Conservation (phyloP, 192 early-diverging fungal genomes). For the Umbelopsis sp. region DNA sequence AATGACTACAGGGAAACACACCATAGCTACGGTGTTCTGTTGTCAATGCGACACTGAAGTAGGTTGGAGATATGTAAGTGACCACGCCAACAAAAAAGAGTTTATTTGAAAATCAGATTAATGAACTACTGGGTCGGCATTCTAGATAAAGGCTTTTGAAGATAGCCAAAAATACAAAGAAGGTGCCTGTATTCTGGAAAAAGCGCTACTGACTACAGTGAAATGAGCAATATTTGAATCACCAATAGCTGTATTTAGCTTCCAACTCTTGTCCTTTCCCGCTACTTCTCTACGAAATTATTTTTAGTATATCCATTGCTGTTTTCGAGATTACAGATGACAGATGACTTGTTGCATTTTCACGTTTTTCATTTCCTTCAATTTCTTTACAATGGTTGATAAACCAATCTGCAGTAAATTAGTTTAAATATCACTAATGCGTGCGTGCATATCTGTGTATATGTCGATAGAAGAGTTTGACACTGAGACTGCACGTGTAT, state of each 20-base stretch:
- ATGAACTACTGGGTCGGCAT: neutral
- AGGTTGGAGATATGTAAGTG: slow-evolving; percentile 38
- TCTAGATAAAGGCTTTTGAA: slow-evolving; percentile 36
- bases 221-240: neutral
- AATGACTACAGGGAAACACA: slow-evolving; percentile 36
- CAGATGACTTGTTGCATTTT: too few species aligned
- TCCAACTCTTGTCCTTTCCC: neutral
- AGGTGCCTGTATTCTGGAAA: slow-evolving; percentile 38
- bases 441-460: too few species aligned
- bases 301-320: neutral
- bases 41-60: slow-evolving; percentile 30
- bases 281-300: neutral
- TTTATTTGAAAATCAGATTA: neutral
- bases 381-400: too few species aligned
- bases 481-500: too few species aligned
- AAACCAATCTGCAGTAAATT: too few species aligned
- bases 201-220: slow-evolving; percentile 20
- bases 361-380: too few species aligned
- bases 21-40: slow-evolving; percentile 28
- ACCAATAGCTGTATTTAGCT: too few species aligned
- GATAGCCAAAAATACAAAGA: slow-evolving; percentile 39
- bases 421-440: too few species aligned
- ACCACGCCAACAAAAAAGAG: neutral
- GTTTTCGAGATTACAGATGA: too few species aligned
- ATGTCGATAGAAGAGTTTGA: too few species aligned